These are phyloP conservation scores for Thermochaetoides dissita DNA, from an alignment of 2,329 filamentous ascomycete species.

Conservation along the genomic window DNA sequence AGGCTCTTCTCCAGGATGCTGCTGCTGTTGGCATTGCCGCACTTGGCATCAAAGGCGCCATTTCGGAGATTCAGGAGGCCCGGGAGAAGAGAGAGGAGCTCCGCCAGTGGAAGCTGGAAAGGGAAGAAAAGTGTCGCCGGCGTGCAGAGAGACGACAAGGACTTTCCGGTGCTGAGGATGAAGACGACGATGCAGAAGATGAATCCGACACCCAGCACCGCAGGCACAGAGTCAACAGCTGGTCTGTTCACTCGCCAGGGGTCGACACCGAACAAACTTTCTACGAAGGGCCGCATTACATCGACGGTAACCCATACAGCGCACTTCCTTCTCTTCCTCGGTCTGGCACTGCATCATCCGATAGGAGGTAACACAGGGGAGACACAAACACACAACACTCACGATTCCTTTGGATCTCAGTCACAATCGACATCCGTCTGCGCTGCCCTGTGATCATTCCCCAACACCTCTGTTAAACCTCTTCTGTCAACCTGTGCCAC, in stretches of 20 bases:
- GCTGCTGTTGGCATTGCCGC: slow-evolving; percentile 46
- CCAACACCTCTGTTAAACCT: neutral
- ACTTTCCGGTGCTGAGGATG: slow-evolving; percentile 12
- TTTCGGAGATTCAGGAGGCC: slow-evolving; percentile 42
- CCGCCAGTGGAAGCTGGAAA: slow-evolving; percentile 35
- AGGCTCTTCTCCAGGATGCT: slow-evolving; percentile 42
- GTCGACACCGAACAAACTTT: slow-evolving; percentile 28
- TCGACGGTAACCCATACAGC: slow-evolving; percentile 34
- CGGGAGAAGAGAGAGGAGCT: slow-evolving; percentile 35
- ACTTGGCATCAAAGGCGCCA: slow-evolving; percentile 41
- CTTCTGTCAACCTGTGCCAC: slow-evolving; percentile 5
- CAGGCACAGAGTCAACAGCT: slow-evolving; percentile 30
- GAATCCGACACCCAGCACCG: slow-evolving; percentile 15
- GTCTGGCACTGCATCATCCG: slow-evolving; percentile 19
- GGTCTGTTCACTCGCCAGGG: slow-evolving; percentile 27
- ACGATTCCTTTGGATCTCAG: neutral
- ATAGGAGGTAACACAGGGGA: slow-evolving; percentile 20
- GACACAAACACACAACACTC: slow-evolving; percentile 1
- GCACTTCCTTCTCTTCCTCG: slow-evolving; percentile 24
- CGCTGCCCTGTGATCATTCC: neutral
- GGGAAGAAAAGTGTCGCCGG: slow-evolving; percentile 33
- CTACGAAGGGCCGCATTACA: slow-evolving; percentile 31
- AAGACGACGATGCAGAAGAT: slow-evolving; percentile 5
- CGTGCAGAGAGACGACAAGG: slow-evolving; percentile 24
- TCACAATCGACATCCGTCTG: too few species aligned